A percentile compares a stretch with the other conserved stretches of the same genome.
phyloP scores from a whole-genome alignment of 441 rosid species.

The Flueggea neowawraea region DNA sequence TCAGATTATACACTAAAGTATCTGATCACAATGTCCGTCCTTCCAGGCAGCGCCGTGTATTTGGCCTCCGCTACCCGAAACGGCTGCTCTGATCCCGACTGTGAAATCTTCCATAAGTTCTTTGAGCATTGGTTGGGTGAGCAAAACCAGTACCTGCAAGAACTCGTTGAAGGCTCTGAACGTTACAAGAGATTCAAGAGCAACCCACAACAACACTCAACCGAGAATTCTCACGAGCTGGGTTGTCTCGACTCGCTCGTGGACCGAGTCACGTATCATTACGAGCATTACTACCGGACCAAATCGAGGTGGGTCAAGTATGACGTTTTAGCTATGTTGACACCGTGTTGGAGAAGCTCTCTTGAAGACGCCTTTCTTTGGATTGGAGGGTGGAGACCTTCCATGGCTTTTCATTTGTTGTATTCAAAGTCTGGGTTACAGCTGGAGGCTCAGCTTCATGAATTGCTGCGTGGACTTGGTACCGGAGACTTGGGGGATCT shows the following conservation, averaged over 20 bases:
- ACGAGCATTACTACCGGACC: slow-evolving; percentile 34
- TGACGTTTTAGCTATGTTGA: slow-evolving; percentile 35
- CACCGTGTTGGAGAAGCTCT: slow-evolving; percentile 39
- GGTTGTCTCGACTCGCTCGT: slow-evolving; percentile 13
- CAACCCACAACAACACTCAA: not conserved
- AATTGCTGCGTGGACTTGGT: slow-evolving; percentile 26
- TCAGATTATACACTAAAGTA: too few species aligned
- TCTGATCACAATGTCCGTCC: too few species aligned
- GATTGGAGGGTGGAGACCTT: slow-evolving; percentile 42
- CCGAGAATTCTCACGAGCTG: not conserved
- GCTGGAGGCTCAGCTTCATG: slow-evolving; percentile 27
- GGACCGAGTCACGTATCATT: slow-evolving; percentile 30
- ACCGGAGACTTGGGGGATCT: slow-evolving; percentile 36
- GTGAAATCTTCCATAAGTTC: slow-evolving; percentile 27
- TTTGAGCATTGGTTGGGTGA: slow-evolving; percentile 37
- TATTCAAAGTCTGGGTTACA: slow-evolving; percentile 45
- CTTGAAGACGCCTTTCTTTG: slow-evolving; percentile 34
- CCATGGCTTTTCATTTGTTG: slow-evolving; percentile 46
- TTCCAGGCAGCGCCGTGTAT: too few species aligned
- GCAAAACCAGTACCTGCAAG: slow-evolving; percentile 32
- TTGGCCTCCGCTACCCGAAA: not conserved
- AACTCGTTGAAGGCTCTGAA: slow-evolving; percentile 25
- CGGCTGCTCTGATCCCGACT: not conserved
- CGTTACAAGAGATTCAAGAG: not conserved
- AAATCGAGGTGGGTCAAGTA: slow-evolving; percentile 30